These are phyloP conservation scores for Elongisporangium senticosum DNA, from an alignment of 352 stramenopile species.

Conservation along the genomic window DNA sequence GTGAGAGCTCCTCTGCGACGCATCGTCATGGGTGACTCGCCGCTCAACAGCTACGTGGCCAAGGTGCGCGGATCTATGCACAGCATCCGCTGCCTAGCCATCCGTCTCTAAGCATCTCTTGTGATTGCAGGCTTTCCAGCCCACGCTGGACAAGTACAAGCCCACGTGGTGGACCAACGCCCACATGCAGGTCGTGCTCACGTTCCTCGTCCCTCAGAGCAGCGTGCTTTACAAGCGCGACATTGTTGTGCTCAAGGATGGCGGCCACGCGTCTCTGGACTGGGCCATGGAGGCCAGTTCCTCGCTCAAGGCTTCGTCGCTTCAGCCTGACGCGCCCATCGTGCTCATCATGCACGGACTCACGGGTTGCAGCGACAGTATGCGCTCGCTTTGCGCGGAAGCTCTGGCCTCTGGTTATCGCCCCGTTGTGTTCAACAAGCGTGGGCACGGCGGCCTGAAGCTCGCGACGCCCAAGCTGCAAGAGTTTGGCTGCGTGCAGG, in stretches of 20 bases:
- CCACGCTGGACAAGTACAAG: conserved; percentile 46
- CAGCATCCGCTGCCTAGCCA: not conserved
- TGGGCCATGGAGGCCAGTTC: conserved; percentile 40
- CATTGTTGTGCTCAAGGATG: conserved; percentile 48
- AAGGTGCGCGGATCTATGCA: not conserved
- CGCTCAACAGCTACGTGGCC: not conserved
- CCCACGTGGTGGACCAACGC: conserved; percentile 75
- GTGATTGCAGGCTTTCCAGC: conserved; percentile 28
- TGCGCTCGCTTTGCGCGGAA: conserved; percentile 58
- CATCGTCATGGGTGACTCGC: not conserved
- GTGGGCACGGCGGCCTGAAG: conserved; percentile 58
- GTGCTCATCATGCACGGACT: conserved; percentile 65
- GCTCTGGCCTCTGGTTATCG: conserved; percentile 56
- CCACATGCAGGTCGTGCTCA: conserved; percentile 69
- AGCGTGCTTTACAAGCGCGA: conserved; percentile 53
- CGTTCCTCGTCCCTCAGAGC: conserved; percentile 59
- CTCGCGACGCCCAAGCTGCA: conserved; percentile 65
- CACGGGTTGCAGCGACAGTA: conserved; percentile 56
- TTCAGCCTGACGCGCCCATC: conserved; percentile 34
- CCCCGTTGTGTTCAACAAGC: conserved; percentile 85
- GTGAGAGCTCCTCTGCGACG: not conserved
- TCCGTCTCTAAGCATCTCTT: not conserved
- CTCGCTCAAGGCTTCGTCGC: conserved; percentile 6
- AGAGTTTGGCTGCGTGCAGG: conserved; percentile 55
- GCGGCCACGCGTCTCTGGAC: conserved; percentile 61